Evolutionary conservation across 2,329 filamentous ascomycete genomes (phyloP).

Genomic region (Diaporthe helianthi): DNA sequence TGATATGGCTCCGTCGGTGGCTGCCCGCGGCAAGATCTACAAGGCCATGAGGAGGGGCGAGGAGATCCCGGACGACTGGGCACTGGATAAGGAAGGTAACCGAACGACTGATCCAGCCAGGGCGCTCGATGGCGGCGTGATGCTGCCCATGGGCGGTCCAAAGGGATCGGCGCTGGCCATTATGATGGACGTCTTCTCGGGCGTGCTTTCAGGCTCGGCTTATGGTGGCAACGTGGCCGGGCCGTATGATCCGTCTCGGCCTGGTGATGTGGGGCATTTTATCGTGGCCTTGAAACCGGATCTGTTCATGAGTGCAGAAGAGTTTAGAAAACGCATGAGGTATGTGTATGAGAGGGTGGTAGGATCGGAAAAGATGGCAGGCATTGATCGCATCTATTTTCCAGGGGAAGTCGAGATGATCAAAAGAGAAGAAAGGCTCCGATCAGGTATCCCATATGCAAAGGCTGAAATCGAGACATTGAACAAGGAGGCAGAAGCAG

Average conservation of each 20-base stretch:
- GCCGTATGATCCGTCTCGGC: conserved; percentile 75
- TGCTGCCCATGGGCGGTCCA: conserved; percentile 86
- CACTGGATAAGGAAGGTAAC: conserved; percentile 72
- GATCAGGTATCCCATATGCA: conserved; percentile 65
- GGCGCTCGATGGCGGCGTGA: conserved; percentile 74
- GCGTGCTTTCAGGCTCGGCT: conserved; percentile 76
- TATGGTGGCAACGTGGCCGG: conserved; percentile 80
- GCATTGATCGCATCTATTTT: conserved; percentile 66
- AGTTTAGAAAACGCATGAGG: conserved; percentile 70
- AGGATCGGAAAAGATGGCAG: conserved; percentile 59
- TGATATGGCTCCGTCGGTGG: conserved; percentile 76
- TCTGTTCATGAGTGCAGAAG: conserved; percentile 73
- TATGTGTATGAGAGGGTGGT: conserved; percentile 62
- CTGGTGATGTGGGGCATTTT: conserved; percentile 78
- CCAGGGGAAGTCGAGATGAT: conserved; percentile 69
- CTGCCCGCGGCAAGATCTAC: conserved; percentile 76
- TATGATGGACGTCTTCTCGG: conserved; percentile 92
- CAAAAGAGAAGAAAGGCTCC: conserved; percentile 56
- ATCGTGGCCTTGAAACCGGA: conserved; percentile 76
- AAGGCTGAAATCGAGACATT: conserved; percentile 62
- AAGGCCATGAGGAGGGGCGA: conserved; percentile 72
- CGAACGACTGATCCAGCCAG: conserved; percentile 74
- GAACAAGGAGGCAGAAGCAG: conserved; percentile 58
- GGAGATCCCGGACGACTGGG: conserved; percentile 77
- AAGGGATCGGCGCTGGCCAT: conserved; percentile 80